A percentile compares a stretch with the other conserved stretches of the same genome.
These are phyloP conservation scores for Scopulariopsis brevicaulis DNA, from an alignment of 2,329 filamentous ascomycete genomes.

Conservation along the genomic window DNA sequence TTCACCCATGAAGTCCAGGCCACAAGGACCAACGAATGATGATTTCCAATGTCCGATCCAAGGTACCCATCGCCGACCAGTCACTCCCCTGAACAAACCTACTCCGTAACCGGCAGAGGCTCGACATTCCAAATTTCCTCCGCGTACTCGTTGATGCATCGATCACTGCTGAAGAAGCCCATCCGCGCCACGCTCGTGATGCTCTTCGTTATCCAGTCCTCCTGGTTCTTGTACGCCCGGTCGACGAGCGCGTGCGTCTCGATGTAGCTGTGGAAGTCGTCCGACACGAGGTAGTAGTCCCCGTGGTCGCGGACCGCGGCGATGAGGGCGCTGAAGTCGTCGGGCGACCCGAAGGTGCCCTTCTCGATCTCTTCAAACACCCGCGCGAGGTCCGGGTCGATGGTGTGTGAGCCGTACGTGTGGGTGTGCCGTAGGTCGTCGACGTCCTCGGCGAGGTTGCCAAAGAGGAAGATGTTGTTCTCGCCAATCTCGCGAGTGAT, in stretches of 20 bases:
- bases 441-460: constrained; percentile 89
- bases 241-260: constrained; percentile 87
- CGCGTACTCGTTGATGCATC: constrained; percentile 95
- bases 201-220: constrained; percentile 83
- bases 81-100: constrained; percentile 7
- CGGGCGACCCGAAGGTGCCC: constrained; percentile 69
- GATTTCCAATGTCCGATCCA: background rate
- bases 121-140: constrained; percentile 97
- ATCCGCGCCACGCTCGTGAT: constrained; percentile 84
- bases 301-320: constrained; percentile 83
- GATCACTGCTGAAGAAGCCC: constrained; percentile 94
- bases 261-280: constrained; percentile 93
- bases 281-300: constrained; percentile 94
- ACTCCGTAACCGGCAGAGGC: constrained; percentile 39
- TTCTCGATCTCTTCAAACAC: constrained; percentile 78
- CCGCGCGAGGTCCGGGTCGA: constrained; percentile 65
- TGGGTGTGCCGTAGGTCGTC: constrained; percentile 89
- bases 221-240: constrained; percentile 81
- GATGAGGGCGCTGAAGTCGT: constrained; percentile 72
- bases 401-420: constrained; percentile 66
- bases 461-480: constrained; percentile 97
- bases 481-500: constrained; percentile 96
- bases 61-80: background rate
- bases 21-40: background rate
- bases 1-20: background rate